Evolutionary conservation across 1,139 yeast species (phyloP), one percentile per base, ranked within the genome.

Genomic region (Petasospora fabianii): DNA sequence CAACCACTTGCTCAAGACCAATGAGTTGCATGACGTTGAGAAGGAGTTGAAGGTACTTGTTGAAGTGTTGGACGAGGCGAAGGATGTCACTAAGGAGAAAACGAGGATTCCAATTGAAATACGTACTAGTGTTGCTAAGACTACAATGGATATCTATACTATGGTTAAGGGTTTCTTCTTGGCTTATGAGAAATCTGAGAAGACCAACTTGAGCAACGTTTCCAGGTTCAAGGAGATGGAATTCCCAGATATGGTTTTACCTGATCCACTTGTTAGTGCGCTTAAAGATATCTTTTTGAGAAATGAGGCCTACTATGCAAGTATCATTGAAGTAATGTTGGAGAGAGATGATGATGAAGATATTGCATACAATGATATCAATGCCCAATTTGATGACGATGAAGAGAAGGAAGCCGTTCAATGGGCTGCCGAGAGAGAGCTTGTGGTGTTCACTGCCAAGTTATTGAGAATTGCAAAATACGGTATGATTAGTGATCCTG

Each of bases 321-420:
- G 30, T 27, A 50, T 62, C 6, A 24, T 49, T 10, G 61, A 59
- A 0, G 54, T 69, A 4, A 66, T 68, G 11, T 58, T 82, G 39
- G 83, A 77, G 26, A 68, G 85, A 51, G 65, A 62, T 18, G 78
- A 69, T 28, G 69, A 70, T 27, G 88, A 82, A 56, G 81, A 71
- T 50, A 84, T 79, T 3, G 71, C 73, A 46, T 70, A 71, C 41
- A 74, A 66, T 38, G 70, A 69, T 17, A 49, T 48, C 13, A 57
- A 55, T 1, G 46, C 44, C 11, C 51, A 49, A 6, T 49, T 50
- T n/a, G 56, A 57, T 1, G 62, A 52, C 9, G 61, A 58, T 5
- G 53, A 55, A 3, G 57, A 49, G 13, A 49, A 43, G 3, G 62
- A 51, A 31, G 32, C 32, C 13, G 34, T 22, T 2, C 32, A 33